Conservation (phyloP, 2,329 filamentous ascomycete genomes). For the Fusarium sp. region DNA sequence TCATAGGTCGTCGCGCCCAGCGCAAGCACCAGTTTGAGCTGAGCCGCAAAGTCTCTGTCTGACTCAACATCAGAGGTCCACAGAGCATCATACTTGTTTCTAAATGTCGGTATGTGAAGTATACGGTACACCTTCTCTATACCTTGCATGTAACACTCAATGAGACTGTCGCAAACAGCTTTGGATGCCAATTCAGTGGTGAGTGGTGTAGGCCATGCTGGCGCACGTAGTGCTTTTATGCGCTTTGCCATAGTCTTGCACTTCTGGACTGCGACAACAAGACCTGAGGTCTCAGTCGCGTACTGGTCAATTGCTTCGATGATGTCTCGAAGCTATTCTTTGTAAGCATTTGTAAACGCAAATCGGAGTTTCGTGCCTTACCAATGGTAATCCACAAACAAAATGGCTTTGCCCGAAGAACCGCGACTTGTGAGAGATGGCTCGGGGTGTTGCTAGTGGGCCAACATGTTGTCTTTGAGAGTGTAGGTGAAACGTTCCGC, state of each 20-base stretch:
- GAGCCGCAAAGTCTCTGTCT: slow-evolving; percentile 61
- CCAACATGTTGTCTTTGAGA: slow-evolving; percentile 48
- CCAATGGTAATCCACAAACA: slow-evolving; percentile 60
- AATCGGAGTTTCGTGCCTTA: slow-evolving; percentile 43
- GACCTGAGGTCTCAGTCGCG: slow-evolving; percentile 50
- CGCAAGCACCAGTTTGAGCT: slow-evolving; percentile 67
- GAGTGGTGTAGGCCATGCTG: slow-evolving; percentile 58
- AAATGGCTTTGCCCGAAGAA: slow-evolving; percentile 68
- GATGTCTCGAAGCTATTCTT: slow-evolving; percentile 54
- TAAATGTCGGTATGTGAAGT: slow-evolving; percentile 63
- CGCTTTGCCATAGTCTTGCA: slow-evolving; percentile 64
- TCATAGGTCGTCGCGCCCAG: slow-evolving; percentile 65
- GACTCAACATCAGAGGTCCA: slow-evolving; percentile 53
- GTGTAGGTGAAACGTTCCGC: slow-evolving; percentile 57
- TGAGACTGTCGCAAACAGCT: slow-evolving; percentile 57
- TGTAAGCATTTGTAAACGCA: neutral
- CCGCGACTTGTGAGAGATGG: slow-evolving; percentile 64
- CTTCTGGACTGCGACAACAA: slow-evolving; percentile 52
- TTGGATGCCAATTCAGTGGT: slow-evolving; percentile 58
- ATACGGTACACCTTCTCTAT: slow-evolving; percentile 61
- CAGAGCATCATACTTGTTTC: slow-evolving; percentile 59
- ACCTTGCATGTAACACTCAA: slow-evolving; percentile 61
- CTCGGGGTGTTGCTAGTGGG: slow-evolving; percentile 49
- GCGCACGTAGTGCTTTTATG: slow-evolving; percentile 62
- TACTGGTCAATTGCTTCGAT: slow-evolving; percentile 56